Evolutionary conservation across 352 stramenopile genomes (phyloP), one percentile per base, ranked within the genome.

Genomic region (Phytopythium helicoides): DNA sequence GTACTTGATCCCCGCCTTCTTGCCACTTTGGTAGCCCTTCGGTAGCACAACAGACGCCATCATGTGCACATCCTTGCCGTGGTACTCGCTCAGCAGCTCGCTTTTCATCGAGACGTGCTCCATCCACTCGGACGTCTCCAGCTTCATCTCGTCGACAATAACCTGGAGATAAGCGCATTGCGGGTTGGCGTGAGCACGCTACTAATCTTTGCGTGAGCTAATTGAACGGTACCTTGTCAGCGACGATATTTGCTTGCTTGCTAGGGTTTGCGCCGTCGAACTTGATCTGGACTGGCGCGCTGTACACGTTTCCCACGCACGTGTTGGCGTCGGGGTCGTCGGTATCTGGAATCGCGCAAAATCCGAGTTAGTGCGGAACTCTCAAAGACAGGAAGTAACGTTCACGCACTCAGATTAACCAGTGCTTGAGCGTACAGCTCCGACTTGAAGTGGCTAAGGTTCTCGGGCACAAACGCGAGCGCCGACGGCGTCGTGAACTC

Each of bases 41-140:
- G 81, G 77, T 6, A 91, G 60, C 16, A 87, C 73, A 25, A 87
- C 61, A 0, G 81, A 81, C 10, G 77, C 77, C 45, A 74, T 86
- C 66, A 91, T 89, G 46, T 71, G 73, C 9, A 91, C 76, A 34
- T 88, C 71, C 36, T 85, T 62, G 9, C 70, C 58, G 56, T 91
- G 81, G 54, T 82, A 87, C 26, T 81, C 66, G 52, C 75, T 87
- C 33, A 91, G 53, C 7, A 86, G 44, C 37, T 85, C 67, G 52
- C 81, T 89, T 61, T 86, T 89, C 57, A 91, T 76, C 8, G 70
- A 66, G 3, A 91, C 60, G 45, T 86, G 68, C 48, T 91, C 68
- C 25, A 91, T 54, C 68, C 69, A 89, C 56, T 86, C 75, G 15
- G 51, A 73, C 23, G 68, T 47, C 0, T 66, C 74, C 22, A 82